Evolutionary conservation across 2,329 filamentous ascomycete species (phyloP), one percentile per base, ranked within the genome.

Genomic region (Ilyonectria mors-panacis): DNA sequence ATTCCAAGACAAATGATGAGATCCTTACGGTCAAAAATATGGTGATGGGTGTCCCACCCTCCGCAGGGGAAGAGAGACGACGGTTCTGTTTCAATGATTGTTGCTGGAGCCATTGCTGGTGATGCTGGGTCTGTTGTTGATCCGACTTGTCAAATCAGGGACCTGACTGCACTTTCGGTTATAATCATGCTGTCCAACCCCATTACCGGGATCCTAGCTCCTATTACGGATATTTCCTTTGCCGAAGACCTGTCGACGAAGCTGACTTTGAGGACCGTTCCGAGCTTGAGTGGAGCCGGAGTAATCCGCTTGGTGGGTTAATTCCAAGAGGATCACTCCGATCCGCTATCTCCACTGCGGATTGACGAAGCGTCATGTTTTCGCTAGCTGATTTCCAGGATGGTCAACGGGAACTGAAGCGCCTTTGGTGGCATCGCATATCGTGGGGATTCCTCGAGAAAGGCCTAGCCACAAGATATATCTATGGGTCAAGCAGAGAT

Each of bases 11-110:
- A 51, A 19, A 17, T 37, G 8, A 7, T 30, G 21, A 8, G 9
- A 12, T 1, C 15, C 71, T 63, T 72, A 78, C 78, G 76, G 10
- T 80, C 76, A 56, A 79, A 79, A 23, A 79, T 79, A 57, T 79
- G 76, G 53, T 79, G 74, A 33, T 80, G 78, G 21, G 76, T 76
- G 47, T 79, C 77, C 77, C 78, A 79, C 21, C 74, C 76, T 0
- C 75, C 76, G 30, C 71, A 64, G 2, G 77, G 78, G 51, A 79
- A 78, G 6, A 79, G 23, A 4, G 60, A 33, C 23, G 23, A n/a
- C 10, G 28, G 54, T 19, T 54, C 47, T 7, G 50, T 37, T 21
- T 67, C 47, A 19, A 64, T 19, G 6, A 59, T 37, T 8, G 61
- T 21, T 51, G 57, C 39, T 59, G 60, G 57, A 12, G 67, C 50